phyloP scores from a whole-genome alignment of 805 yeast genomes.

The Monosporozyma siamensis region DNA sequence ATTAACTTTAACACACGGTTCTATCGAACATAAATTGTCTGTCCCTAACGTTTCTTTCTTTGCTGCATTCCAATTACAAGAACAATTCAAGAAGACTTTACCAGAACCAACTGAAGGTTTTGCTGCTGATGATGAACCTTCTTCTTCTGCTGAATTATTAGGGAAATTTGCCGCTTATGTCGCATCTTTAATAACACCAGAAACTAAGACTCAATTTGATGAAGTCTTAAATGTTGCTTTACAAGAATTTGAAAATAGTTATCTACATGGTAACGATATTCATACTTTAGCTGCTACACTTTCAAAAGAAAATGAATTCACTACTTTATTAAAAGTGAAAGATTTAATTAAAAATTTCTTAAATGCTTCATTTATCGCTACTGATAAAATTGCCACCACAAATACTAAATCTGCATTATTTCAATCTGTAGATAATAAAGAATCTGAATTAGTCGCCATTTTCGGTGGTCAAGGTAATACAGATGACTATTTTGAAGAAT shows the following conservation, averaged over 20 bases:
- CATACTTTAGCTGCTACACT: slow-evolving; percentile 78
- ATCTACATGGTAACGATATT: slow-evolving; percentile 67
- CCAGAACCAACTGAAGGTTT: slow-evolving; percentile 76
- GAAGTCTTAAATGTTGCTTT: slow-evolving; percentile 64
- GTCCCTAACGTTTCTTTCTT: slow-evolving; percentile 77
- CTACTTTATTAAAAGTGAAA: slow-evolving; percentile 64
- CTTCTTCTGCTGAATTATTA: slow-evolving; percentile 75
- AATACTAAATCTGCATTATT: slow-evolving; percentile 52
- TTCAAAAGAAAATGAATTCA: slow-evolving; percentile 44
- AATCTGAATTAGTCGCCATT: slow-evolving; percentile 66
- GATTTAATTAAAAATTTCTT: slow-evolving; percentile 73
- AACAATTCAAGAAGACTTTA: slow-evolving; percentile 69
- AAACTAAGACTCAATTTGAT: slow-evolving; percentile 41
- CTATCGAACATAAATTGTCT: slow-evolving; percentile 77
- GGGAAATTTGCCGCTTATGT: slow-evolving; percentile 76
- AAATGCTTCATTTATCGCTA: slow-evolving; percentile 42
- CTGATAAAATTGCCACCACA: slow-evolving; percentile 30
- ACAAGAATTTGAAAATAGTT: slow-evolving; percentile 77
- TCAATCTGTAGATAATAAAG: slow-evolving; percentile 46
- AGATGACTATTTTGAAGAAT: slow-evolving; percentile 94
- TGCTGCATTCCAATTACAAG: slow-evolving; percentile 77
- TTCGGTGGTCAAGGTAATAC: slow-evolving; percentile 99
- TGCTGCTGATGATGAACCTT: slow-evolving; percentile 81
- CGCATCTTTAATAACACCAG: slow-evolving; percentile 38
- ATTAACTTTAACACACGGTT: slow-evolving; percentile 71